phyloP scores from a whole-genome alignment of 192 early-diverging fungal species.

The Backusella sp. region DNA sequence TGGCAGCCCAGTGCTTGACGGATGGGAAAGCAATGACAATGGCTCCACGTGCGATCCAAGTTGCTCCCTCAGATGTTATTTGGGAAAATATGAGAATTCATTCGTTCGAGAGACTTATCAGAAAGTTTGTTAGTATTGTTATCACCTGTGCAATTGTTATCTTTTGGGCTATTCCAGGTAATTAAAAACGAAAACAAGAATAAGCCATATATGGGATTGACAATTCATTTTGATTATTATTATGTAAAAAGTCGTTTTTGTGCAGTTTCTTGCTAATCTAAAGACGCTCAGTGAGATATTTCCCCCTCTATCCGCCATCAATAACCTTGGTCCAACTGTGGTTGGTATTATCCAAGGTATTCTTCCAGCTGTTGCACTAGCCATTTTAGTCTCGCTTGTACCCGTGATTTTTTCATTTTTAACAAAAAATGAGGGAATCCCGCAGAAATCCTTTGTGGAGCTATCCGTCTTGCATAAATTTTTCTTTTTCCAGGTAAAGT shows the following conservation, averaged over 20 bases:
- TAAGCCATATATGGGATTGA: neutral
- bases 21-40: constrained; percentile 61
- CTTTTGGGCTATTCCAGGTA: constrained; percentile 70
- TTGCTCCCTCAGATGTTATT: constrained; percentile 73
- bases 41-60: constrained; percentile 58
- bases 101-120: constrained; percentile 47
- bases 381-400: constrained; percentile 66
- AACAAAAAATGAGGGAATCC: constrained; percentile 57
- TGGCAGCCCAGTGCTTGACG: constrained; percentile 67
- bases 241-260: constrained; percentile 44
- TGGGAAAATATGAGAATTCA: constrained; percentile 76
- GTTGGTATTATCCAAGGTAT: constrained; percentile 68
- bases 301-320: constrained; percentile 46
- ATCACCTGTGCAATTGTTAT: constrained; percentile 58
- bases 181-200: constrained; percentile 5
- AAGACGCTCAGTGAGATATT: constrained; percentile 47
- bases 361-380: constrained; percentile 68
- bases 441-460: constrained; percentile 57
- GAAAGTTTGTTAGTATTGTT: constrained; percentile 51
- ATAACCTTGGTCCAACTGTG: constrained; percentile 36
- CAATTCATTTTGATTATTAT: neutral
- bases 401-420: constrained; percentile 66
- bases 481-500: constrained; percentile 60
- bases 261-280: constrained; percentile 53
- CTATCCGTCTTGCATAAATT: constrained; percentile 65